Evolutionary conservation across 768 basidiomycete genomes (phyloP).

Genomic region (Leccinum arenicola): DNA sequence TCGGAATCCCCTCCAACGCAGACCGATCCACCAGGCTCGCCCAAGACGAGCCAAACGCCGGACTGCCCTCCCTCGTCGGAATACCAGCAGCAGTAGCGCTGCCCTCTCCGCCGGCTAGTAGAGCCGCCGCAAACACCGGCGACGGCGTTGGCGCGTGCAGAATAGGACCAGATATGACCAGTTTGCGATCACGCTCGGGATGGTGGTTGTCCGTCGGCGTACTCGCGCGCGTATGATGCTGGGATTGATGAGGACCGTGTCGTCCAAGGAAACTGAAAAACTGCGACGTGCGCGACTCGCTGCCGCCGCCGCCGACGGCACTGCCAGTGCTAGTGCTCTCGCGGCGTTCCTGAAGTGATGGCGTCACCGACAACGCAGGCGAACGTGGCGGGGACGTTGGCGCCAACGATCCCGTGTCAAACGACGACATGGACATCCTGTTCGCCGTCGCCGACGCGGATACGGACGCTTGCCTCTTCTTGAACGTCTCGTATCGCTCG

Average conservation of each 20-base stretch:
- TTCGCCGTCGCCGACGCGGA: slow-evolving; percentile 25
- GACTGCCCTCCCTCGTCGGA: slow-evolving; percentile 46
- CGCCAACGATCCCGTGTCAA: slow-evolving; percentile 38
- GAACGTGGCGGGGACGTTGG: slow-evolving; percentile 42
- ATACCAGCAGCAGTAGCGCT: background rate
- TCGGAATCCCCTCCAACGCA: slow-evolving; percentile 77
- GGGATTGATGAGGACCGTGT: slow-evolving; percentile 2
- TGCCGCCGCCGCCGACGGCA: slow-evolving; percentile 13
- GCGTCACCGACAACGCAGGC: slow-evolving; percentile 31
- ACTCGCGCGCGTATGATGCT: slow-evolving; percentile 29
- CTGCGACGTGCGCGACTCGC: slow-evolving; percentile 40
- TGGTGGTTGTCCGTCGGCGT: slow-evolving; percentile 42
- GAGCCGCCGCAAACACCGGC: background rate
- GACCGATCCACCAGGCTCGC: slow-evolving; percentile 85
- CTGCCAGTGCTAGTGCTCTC: background rate
- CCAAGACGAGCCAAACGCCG: slow-evolving; percentile 80
- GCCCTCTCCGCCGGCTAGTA: background rate
- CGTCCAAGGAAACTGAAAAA: slow-evolving; percentile 66
- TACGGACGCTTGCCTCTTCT: slow-evolving; percentile 40
- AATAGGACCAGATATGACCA: slow-evolving; percentile 71
- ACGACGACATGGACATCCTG: slow-evolving; percentile 63
- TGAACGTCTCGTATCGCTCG: slow-evolving; percentile 85
- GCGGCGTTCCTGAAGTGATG: slow-evolving; percentile 30
- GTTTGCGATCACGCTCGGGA: slow-evolving; percentile 42
- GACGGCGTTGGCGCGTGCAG: slow-evolving; percentile 32